Base-by-base conservation (phyloP, 805 yeast genomes). In the Wickerhamomyces hampshirensis region DNA sequence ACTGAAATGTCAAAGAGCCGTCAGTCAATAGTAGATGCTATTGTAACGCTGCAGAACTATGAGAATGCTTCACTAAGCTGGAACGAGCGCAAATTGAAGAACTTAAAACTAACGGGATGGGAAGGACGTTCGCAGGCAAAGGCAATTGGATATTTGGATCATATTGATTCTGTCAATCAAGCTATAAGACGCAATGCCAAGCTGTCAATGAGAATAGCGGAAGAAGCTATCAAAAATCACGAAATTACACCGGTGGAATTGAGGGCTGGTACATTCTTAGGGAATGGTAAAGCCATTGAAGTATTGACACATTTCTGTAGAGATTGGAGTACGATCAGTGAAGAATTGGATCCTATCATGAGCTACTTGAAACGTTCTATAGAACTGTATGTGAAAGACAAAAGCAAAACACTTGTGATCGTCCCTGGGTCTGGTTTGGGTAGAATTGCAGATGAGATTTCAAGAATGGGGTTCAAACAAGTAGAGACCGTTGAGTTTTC, bases 361-460 rank as follows among this genome's bases (percentile, higher is more conserved):
- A 52, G 63, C 1, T 87, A 77, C 43, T 65, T 86, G 12, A 47
- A 53, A 2, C 31, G 45, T 0, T 75, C 75, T 30, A 54, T 82
- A 15, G 50, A 58, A 4, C 33, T 46, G 4, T 45, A 59, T 28
- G 56, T 62, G 5, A 39, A 44, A 6, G 57, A 60, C 21, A 50
- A 60, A 26, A 13, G 39, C 0, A 59, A 62, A 5, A 73, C 84
- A 0, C 59, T 74, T 10, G 68, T 86, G 0, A 60, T 89, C 4
- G 73, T 85, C 1, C 97, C 98, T 0, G 98, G 98, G 0, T 75
- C 93, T 2, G 98, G 98, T 0, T 64, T 84, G 18, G 96, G 96
- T 0, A 65, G 87, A 45, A 62, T 87, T 0, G 80, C 95, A 2
- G 79, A 78, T 52, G 85, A 79, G 40, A 41, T 86, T 18, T 58